Evolutionary conservation across 2,329 filamentous ascomycete species (phyloP).

Genomic region (Xylaria multiplex): DNA sequence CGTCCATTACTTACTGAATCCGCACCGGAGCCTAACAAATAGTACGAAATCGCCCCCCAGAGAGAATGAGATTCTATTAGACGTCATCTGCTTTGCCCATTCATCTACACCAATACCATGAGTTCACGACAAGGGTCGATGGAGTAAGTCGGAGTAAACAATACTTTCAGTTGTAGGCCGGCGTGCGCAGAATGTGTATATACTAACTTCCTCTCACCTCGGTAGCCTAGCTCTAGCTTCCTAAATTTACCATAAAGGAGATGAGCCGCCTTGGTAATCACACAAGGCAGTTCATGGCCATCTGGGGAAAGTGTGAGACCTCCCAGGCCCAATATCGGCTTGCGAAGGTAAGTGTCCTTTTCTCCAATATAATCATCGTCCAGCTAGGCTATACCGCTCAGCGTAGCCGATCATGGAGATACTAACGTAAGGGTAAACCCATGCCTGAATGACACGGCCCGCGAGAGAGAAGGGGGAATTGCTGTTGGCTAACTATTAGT

Average conservation of each 20-base stretch:
- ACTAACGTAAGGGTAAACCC: conserved; percentile 1
- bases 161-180: conserved; percentile 7
- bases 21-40: conserved; percentile 5
- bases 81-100: not conserved
- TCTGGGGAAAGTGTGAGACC: not conserved
- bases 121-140: conserved; percentile 2
- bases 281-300: not conserved
- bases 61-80: conserved; percentile 15
- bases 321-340: not conserved
- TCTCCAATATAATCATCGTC: not conserved
- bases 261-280: not conserved
- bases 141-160: not conserved
- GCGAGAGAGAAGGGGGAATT: not conserved
- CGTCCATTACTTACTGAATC: conserved; percentile 9
- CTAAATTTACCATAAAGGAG: not conserved
- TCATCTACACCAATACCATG: conserved; percentile 4
- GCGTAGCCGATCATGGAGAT: conserved; percentile 7
- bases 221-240: conserved; percentile 1
- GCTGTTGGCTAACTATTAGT: not conserved
- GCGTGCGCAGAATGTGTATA: conserved; percentile 3
- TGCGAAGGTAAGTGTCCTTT: not conserved
- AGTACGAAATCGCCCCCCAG: not conserved
- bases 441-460: not conserved
- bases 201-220: conserved; percentile 3
- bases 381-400: not conserved